Percentiles rank a stretch among this genome's conserved stretches.
phyloP scores from a whole-genome alignment of 257 asterid genomes.

The Solanum neorickii region DNA sequence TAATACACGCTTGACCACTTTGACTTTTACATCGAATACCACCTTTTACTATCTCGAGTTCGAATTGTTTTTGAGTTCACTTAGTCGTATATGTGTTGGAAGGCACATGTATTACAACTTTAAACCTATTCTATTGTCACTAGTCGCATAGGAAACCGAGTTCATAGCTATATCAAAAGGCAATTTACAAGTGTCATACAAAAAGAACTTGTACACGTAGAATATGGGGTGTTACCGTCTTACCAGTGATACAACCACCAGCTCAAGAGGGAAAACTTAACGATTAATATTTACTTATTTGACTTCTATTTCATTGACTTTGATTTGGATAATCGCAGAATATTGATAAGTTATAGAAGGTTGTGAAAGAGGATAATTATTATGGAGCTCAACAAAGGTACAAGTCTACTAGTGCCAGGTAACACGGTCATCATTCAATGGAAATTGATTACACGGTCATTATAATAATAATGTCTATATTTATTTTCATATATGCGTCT shows the following conservation, averaged over 20 bases:
- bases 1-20: too few species aligned
- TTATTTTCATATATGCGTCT: slow-evolving; percentile 40
- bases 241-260: slow-evolving; percentile 52
- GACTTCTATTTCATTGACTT: background rate
- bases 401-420: slow-evolving; percentile 71
- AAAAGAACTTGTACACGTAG: too few species aligned
- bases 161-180: too few species aligned
- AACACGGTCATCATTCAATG: background rate
- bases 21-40: too few species aligned
- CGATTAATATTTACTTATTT: background rate
- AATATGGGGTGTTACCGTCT: too few species aligned
- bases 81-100: too few species aligned
- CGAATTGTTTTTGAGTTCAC: too few species aligned
- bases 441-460: background rate
- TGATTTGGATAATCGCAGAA: slow-evolving; percentile 17
- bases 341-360: slow-evolving; percentile 62
- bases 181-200: too few species aligned
- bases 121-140: too few species aligned
- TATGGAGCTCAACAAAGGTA: slow-evolving; percentile 99
- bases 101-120: too few species aligned
- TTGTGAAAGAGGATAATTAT: slow-evolving; percentile 65
- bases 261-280: slow-evolving; percentile 43
- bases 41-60: too few species aligned
- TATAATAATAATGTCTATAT: background rate
- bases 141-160: too few species aligned